phyloP scores from a whole-genome alignment of 1,284 basidiomycete species.

The Ustilago sp. region DNA sequence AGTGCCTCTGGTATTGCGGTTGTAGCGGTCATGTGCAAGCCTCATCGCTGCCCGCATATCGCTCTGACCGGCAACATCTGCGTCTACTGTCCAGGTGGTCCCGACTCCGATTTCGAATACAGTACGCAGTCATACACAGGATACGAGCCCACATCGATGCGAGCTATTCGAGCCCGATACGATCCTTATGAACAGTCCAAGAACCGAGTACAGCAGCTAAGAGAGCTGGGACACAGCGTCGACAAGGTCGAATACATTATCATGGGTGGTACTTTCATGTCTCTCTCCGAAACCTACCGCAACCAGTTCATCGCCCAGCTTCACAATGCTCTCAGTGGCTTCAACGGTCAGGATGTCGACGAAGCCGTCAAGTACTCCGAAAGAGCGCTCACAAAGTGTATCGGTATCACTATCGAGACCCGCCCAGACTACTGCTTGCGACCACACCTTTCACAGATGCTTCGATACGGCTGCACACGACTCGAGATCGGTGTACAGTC shows the following conservation, averaged over 20 bases:
- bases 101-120: slow-evolving; percentile 99
- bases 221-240: slow-evolving; percentile 92
- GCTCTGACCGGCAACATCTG: slow-evolving; percentile 99
- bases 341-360: slow-evolving; percentile 89
- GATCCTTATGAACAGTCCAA: slow-evolving; percentile 98
- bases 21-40: slow-evolving; percentile 99
- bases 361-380: slow-evolving; percentile 99
- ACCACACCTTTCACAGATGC: slow-evolving; percentile 98
- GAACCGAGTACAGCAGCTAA: slow-evolving; percentile 93
- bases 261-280: slow-evolving; percentile 99
- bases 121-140: slow-evolving; percentile 96
- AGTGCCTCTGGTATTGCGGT: slow-evolving; percentile 99
- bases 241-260: slow-evolving; percentile 99
- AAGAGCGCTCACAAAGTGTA: slow-evolving; percentile 96
- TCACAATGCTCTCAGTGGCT: slow-evolving; percentile 95
- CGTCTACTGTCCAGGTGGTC: slow-evolving; percentile 99
- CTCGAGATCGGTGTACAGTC: slow-evolving; percentile 99
- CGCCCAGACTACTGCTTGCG: slow-evolving; percentile 97
- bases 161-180: slow-evolving; percentile 95
- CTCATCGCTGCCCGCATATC: slow-evolving; percentile 98
- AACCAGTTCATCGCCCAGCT: slow-evolving; percentile 93
- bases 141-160: slow-evolving; percentile 98
- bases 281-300: slow-evolving; percentile 95
- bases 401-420: slow-evolving; percentile 99
- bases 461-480: slow-evolving; percentile 97